Evolutionary conservation across 2,329 filamentous ascomycete species (phyloP).

Genomic region (Calcarisporium arbuscula): DNA sequence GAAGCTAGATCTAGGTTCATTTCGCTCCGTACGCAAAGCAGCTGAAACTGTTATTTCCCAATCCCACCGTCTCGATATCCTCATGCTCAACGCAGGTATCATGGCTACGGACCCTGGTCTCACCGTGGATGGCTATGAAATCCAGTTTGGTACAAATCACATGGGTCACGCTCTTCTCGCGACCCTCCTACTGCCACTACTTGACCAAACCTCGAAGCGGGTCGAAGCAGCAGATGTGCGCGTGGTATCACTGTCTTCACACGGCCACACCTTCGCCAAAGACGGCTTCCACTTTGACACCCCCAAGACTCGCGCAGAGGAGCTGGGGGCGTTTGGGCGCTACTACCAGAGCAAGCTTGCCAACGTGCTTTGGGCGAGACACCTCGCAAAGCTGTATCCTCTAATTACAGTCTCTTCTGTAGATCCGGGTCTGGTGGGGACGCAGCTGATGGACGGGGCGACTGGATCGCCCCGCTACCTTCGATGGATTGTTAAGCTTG

Average conservation of each 20-base stretch:
- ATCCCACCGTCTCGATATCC: conserved; percentile 32
- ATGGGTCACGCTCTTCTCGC: conserved; percentile 40
- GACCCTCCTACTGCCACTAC: conserved; percentile 26
- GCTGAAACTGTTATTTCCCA: conserved; percentile 32
- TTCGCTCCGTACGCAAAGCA: conserved; percentile 35
- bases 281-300: conserved; percentile 22
- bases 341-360: conserved; percentile 26
- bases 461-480: too few relatives aligned
- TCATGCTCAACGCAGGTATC: conserved; percentile 41
- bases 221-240: conserved; percentile 18
- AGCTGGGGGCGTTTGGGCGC: conserved; percentile 14
- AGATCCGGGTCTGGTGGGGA: conserved; percentile 22
- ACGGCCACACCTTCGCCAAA: conserved; percentile 15
- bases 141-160: conserved; percentile 44
- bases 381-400: conserved; percentile 18
- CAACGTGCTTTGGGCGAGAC: conserved; percentile 20
- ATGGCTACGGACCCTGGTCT: conserved; percentile 28
- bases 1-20: conserved; percentile 37
- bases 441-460: conserved; percentile 22
- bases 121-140: conserved; percentile 40
- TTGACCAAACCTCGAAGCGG: conserved; percentile 19
- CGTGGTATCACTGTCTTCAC: conserved; percentile 21
- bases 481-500: too few relatives aligned
- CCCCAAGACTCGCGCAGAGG: conserved; percentile 16
- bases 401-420: conserved; percentile 17